Conservation (phyloP, 2,329 filamentous ascomycete genomes). For the Colletotrichum sp. region DNA sequence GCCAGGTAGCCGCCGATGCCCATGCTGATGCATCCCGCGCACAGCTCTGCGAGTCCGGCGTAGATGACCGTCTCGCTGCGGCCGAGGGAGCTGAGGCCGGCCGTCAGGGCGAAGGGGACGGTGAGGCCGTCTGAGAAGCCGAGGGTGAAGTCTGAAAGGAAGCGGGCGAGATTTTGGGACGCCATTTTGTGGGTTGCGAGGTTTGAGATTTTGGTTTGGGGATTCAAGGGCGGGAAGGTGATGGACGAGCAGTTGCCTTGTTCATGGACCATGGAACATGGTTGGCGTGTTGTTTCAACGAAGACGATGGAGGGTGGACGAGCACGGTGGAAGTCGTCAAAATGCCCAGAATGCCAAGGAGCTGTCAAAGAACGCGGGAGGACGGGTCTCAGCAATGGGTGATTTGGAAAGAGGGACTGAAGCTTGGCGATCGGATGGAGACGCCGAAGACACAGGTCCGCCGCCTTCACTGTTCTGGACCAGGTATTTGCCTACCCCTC, state of each 20-base stretch:
- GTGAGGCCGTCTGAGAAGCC: conserved; percentile 78
- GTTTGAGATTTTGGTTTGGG: background rate
- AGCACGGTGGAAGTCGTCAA: background rate
- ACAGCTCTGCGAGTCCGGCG: conserved; percentile 73
- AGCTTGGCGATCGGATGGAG: background rate
- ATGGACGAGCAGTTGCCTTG: background rate
- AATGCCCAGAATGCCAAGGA: background rate
- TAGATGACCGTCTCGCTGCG: conserved; percentile 68
- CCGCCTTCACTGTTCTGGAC: background rate
- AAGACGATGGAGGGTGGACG: background rate
- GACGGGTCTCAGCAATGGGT: background rate
- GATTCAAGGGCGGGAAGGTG: background rate
- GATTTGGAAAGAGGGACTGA: background rate
- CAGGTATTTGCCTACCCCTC: background rate
- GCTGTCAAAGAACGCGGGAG: background rate
- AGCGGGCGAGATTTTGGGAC: conserved; percentile 35
- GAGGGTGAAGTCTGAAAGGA: conserved; percentile 71
- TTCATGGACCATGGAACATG: background rate
- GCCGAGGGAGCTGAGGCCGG: conserved; percentile 68
- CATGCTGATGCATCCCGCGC: conserved; percentile 76
- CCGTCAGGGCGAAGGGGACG: conserved; percentile 76
- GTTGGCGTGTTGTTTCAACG: fast-evolving
- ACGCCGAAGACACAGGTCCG: background rate
- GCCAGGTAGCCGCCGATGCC: conserved; percentile 74
- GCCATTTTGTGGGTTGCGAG: background rate